These are phyloP conservation scores for Podaxis rugospora DNA, from an alignment of 768 basidiomycete genomes.

Conservation along the genomic window DNA sequence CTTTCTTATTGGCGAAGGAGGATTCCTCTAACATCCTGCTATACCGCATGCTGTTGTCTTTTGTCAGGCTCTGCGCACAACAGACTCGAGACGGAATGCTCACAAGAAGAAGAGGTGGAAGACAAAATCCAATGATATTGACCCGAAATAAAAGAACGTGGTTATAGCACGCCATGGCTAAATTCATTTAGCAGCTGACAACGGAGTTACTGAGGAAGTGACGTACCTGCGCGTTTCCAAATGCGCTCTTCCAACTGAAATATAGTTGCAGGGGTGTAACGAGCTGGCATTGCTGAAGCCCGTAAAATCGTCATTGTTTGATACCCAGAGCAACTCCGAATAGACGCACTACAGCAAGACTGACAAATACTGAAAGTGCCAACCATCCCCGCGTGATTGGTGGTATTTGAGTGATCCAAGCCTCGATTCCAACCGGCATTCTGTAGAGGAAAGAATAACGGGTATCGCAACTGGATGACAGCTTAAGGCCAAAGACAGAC, in stretches of 20 bases:
- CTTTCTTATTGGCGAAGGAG: constrained; percentile 84
- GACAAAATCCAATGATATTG: constrained; percentile 88
- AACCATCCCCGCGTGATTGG: constrained; percentile 90
- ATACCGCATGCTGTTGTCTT: constrained; percentile 81
- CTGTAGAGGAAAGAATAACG: background rate
- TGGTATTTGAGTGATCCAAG: constrained; percentile 88
- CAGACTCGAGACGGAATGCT: constrained; percentile 25
- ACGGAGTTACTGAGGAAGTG: background rate
- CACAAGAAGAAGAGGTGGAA: constrained; percentile 99
- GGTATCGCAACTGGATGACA: background rate
- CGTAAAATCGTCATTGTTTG: background rate
- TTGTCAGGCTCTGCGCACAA: background rate
- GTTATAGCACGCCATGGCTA: constrained; percentile 87
- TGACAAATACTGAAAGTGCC: constrained; percentile 69
- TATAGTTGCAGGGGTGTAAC: constrained; percentile 90
- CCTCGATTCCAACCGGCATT: constrained; percentile 85
- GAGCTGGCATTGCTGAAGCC: constrained; percentile 80
- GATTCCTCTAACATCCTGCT: constrained; percentile 97
- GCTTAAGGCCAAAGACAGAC: background rate
- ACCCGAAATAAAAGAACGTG: constrained; percentile 95
- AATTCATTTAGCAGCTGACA: constrained; percentile 8
- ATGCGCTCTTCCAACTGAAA: constrained; percentile 84
- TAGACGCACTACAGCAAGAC: constrained; percentile 77
- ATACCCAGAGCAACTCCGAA: background rate
- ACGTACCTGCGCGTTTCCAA: constrained; percentile 76